Conservation (phyloP, 2,329 filamentous ascomycete genomes). For the Hypoxylon sp. region DNA sequence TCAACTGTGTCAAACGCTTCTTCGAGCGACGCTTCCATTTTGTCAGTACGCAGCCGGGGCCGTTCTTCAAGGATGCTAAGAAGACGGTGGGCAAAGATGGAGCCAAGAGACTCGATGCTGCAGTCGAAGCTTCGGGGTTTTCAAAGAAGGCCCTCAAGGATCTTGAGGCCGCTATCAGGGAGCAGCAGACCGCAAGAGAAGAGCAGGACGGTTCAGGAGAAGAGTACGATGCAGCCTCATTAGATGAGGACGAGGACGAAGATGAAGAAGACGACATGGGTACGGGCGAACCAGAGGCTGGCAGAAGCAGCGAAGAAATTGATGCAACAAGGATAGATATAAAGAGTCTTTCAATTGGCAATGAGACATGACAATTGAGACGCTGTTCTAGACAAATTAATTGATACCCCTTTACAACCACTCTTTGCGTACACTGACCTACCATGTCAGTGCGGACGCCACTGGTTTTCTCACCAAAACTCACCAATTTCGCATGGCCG, state of each 20-base stretch:
- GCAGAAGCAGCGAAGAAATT: slow-evolving; percentile 35
- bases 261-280: slow-evolving; percentile 48
- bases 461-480: too few species aligned
- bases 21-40: slow-evolving; percentile 93
- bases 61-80: slow-evolving; percentile 86
- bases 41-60: slow-evolving; percentile 82
- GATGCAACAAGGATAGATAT: slow-evolving; percentile 41
- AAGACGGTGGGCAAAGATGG: slow-evolving; percentile 77
- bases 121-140: slow-evolving; percentile 93
- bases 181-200: slow-evolving; percentile 70
- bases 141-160: slow-evolving; percentile 98
- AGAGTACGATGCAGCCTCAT: slow-evolving; percentile 51
- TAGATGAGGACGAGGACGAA: slow-evolving; percentile 51
- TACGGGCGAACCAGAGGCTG: slow-evolving; percentile 49
- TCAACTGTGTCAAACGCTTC: slow-evolving; percentile 94
- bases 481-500: too few species aligned
- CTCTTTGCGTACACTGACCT: too few species aligned
- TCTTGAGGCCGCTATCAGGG: slow-evolving; percentile 88
- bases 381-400: slow-evolving; percentile 17
- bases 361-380: slow-evolving; percentile 41
- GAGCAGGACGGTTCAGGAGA: slow-evolving; percentile 55
- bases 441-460: too few species aligned
- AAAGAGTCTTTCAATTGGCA: slow-evolving; percentile 44
- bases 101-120: slow-evolving; percentile 80
- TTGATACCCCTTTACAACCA: slow-evolving; percentile 39